These are phyloP conservation scores for Zymoseptoria brevis DNA, from an alignment of 2,329 filamentous ascomycete species.

Conservation along the genomic window DNA sequence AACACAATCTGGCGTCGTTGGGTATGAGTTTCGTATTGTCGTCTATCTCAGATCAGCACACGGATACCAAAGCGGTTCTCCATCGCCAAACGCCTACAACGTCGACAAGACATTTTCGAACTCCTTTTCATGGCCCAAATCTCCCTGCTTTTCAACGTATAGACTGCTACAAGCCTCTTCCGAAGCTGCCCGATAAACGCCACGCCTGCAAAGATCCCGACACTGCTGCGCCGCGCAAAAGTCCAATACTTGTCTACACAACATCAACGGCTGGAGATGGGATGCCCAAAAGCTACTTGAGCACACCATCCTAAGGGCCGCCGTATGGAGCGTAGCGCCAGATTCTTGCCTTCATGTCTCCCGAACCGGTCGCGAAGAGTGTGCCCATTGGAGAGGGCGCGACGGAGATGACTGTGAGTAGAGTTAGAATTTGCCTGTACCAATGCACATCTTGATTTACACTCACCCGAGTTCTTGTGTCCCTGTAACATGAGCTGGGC, in stretches of 20 bases:
- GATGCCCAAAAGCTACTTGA: neutral
- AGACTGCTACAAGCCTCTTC: neutral
- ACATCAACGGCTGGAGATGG: neutral
- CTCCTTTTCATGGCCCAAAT: neutral
- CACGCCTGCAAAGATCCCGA: neutral
- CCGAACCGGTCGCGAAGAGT: constrained; percentile 91
- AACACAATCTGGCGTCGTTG: too few relatives aligned
- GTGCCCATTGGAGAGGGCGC: constrained; percentile 82
- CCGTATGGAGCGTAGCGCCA: constrained; percentile 61
- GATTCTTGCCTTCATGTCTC: constrained; percentile 95
- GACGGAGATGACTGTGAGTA: constrained; percentile 72
- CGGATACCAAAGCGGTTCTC: neutral
- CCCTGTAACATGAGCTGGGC: constrained; percentile 98
- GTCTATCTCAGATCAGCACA: too few relatives aligned
- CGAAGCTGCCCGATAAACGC: neutral
- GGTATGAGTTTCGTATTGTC: too few relatives aligned
- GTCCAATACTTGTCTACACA: neutral
- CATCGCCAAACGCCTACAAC: neutral
- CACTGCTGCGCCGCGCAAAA: neutral
- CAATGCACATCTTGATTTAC: constrained; percentile 9
- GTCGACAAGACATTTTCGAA: neutral
- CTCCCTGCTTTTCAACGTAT: neutral
- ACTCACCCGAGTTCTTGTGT: constrained; percentile 83
- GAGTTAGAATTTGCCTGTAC: constrained; percentile 1
- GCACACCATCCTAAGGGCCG: constrained; percentile 2